Base-by-base conservation (phyloP, 1,139 yeast species). In the Arxiozyma slooffiae region DNA sequence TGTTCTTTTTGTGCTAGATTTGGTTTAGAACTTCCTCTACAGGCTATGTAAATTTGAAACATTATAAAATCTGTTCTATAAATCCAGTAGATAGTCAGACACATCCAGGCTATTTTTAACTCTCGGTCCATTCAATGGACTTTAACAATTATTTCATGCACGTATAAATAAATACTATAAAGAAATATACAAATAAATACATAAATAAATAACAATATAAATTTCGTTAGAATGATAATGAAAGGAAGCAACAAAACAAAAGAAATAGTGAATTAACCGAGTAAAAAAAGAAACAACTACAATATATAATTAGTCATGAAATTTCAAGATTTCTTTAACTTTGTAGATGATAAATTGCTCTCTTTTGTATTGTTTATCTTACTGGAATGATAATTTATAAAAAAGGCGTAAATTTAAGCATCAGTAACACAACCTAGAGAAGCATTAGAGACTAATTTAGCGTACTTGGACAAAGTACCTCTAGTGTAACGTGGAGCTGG, bases 381-480 rank as follows among this genome's bases (percentile, higher is more conserved):
- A n/a, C 14, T 30, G 14, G n/a, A 23, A 16, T 9, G 16, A 22
- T n/a, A 26, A 26, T 18, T 41, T 23, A n/a, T n/a, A n/a, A n/a
- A 21, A 9, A 21, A 18, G 11, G 14, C 22, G 14, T 21, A 41
- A 21, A 40, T 16, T 44, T 69, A 71, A 55, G 67, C 72, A 68
- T 90, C 97, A 47, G 89, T 78, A 52, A 92, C 96, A 79, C 97
- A 92, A 49, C 98, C 98, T 55, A 75, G 74, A 49, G 96, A 81
- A 47, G 98, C 97, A 67, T 90, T 89, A 49, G 92, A 77, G 22
- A 92, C 98, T 62, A 89, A 79, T 65, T 80, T 79, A 53, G 85
- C 73, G 71, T 89, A 92, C 72, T 89, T 92, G 69, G 82, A 77
- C 61, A 92, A 76, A 41, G 97, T 85, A 62, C 98, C 98, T 68